Evolutionary conservation across 768 basidiomycete species (phyloP), one percentile per base, ranked within the genome.

Genomic region (Fistulinella prunicolor): DNA sequence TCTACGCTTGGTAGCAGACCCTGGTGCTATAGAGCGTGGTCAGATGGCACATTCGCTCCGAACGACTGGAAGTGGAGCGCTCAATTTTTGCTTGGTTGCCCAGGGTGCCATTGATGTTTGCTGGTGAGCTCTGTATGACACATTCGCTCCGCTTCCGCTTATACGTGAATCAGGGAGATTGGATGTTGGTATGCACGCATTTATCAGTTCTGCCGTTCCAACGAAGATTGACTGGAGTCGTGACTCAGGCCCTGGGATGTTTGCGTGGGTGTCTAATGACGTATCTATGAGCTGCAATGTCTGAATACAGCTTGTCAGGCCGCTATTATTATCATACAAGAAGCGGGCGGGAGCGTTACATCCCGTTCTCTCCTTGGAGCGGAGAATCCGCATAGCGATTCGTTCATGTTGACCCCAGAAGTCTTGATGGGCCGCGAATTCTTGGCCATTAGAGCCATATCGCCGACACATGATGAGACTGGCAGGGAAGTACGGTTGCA

Each of bases 31-130:
- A 8, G 79, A 89, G 32, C 65, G 81, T 5, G 94, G 90, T 6
- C 80, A 79, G 56, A 94, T 94, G 89, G 84, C 77, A 1, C 92
- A 94, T 67, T 83, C 87, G 7, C 70, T 95, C 26, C 75, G 94
- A 42, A 85, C 86, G 13, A 65, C 91, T 47, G 92, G 94, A 14
- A 89, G 88, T 56, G 87, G 87, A 0, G 90, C 90, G 2, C 68
- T 92, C 47, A 93, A 93, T 66, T 89, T 80, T 59, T 78, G 81
- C 3, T 71, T 88, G 65, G 89, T 94, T n/a, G 94, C 95, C 1
- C 85, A 91, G 63, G 95, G 94, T 24, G 82, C 84, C 9, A 69
- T 94, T 41, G 93, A 95, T 59, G 64, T 93, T 46, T 94, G 90
- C 57, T 94, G 91, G 92, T 88, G 53, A 52, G 79, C 49, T 46